Percentiles rank a stretch among this genome's conserved stretches.
Conservation (phyloP, 116 monocot genomes). For the Trichopus zeylanicus region DNA sequence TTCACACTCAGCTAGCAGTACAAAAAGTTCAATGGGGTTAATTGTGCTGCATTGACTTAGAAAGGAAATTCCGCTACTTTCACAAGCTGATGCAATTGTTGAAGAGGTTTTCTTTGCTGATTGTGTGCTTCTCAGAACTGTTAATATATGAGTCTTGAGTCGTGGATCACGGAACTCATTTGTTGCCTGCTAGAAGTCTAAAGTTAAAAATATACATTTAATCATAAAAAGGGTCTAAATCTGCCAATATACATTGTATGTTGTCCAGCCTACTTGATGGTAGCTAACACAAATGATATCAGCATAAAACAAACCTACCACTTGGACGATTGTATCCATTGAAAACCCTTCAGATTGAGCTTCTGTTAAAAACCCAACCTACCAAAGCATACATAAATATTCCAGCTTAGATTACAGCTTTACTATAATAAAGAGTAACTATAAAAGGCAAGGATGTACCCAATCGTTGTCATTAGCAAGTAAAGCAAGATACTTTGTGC, state of each 20-base stretch:
- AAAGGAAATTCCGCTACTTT: conserved; percentile 20
- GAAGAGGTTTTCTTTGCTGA: conserved; percentile 42
- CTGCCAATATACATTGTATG: background rate
- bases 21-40: conserved; percentile 67
- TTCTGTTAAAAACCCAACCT: conserved; percentile 97
- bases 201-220: conserved; percentile 5
- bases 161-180: conserved; percentile 80
- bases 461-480: conserved; percentile 97
- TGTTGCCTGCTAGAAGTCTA: conserved; percentile 47
- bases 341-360: conserved; percentile 68
- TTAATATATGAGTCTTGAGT: conserved; percentile 72
- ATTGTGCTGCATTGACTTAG: conserved; percentile 19
- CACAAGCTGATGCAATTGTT: conserved; percentile 22
- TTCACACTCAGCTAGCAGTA: conserved; percentile 75
- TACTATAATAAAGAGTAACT: background rate
- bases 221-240: background rate
- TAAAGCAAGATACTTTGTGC: conserved; percentile 82
- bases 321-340: conserved; percentile 46
- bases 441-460: conserved; percentile 37
- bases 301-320: conserved; percentile 40
- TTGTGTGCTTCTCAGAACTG: conserved; percentile 70
- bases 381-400: conserved; percentile 16
- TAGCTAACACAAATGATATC: background rate
- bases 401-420: conserved; percentile 10
- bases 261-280: background rate